Percentiles rank a stretch among this genome's conserved stretches.
phyloP scores from a whole-genome alignment of 192 early-diverging fungal genomes.

The Umbelopsis vinacea region DNA sequence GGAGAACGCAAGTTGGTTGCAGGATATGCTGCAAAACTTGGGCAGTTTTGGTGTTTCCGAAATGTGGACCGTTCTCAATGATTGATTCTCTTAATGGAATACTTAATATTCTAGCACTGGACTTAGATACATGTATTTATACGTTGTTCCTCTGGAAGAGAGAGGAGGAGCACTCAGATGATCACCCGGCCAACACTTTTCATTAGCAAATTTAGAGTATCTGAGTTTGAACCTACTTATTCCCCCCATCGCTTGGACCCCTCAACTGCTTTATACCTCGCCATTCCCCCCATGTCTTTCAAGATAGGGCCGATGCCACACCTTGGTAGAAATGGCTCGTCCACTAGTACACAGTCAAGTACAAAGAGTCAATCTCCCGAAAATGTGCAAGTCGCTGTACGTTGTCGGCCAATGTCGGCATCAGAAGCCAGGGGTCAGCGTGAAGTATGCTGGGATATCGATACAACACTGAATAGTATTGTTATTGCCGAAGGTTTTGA shows the following conservation, averaged over 20 bases:
- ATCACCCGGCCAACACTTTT: too few species aligned
- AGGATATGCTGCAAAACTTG: too few species aligned
- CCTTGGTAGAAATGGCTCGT: background rate
- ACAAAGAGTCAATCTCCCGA: constrained; percentile 24
- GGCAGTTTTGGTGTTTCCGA: too few species aligned
- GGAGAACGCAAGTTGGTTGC: too few species aligned
- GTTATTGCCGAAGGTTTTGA: constrained; percentile 34
- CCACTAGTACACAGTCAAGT: background rate
- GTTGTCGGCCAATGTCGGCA: constrained; percentile 68
- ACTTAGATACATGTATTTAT: too few species aligned
- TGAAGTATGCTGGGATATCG: constrained; percentile 44
- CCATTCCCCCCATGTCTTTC: background rate
- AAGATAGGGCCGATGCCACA: background rate
- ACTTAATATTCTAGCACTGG: too few species aligned
- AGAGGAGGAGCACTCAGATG: too few species aligned
- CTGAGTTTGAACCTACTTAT: too few species aligned
- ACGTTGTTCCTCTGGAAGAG: too few species aligned
- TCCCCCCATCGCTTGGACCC: background rate
- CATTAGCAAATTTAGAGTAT: too few species aligned
- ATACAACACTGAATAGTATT: constrained; percentile 31
- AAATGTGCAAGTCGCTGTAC: constrained; percentile 74
- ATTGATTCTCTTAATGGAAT: too few species aligned
- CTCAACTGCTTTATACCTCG: background rate
- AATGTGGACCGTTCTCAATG: too few species aligned
- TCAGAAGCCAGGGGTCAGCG: constrained; percentile 56